A percentile compares a stretch with the other conserved stretches of the same genome.
Conservation (phyloP, 306 rosid genomes). For the Prunus campanulata region DNA sequence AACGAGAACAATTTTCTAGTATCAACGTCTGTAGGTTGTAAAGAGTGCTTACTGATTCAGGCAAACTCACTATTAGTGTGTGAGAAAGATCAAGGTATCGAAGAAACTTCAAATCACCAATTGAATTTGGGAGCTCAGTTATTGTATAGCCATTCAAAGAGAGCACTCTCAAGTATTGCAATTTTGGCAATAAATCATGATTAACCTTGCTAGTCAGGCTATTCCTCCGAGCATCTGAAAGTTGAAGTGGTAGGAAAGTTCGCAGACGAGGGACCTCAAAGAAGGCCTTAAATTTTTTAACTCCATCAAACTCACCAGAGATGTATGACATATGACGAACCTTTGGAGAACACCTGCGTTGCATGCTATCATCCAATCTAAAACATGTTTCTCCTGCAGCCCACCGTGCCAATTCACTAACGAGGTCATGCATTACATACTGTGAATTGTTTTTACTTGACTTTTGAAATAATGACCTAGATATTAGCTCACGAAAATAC, state of each 20-base stretch:
- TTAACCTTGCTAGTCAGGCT: background rate
- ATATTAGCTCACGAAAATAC: constrained; percentile 16
- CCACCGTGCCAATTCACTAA: constrained; percentile 33
- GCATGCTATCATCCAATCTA: background rate
- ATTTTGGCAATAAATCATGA: background rate
- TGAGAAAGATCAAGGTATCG: constrained; percentile 1
- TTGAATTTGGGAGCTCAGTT: background rate
- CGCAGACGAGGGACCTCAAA: background rate
- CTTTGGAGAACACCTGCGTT: background rate
- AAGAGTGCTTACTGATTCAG: background rate
- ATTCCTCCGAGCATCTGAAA: background rate
- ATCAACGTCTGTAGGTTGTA: background rate
- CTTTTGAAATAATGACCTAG: constrained; percentile 31
- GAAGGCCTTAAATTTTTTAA: background rate
- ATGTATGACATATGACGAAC: constrained; percentile 28
- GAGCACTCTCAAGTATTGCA: constrained; percentile 1
- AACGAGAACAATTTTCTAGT: background rate
- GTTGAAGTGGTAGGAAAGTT: background rate
- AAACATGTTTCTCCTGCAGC: constrained; percentile 1
- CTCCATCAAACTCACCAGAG: accelerated
- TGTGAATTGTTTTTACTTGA: background rate
- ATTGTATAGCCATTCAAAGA: background rate
- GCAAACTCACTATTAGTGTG: background rate
- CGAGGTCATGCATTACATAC: constrained; percentile 37
- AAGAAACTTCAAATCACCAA: background rate